Conservation (phyloP, 2,329 filamentous ascomycete species). For the Pyricularia pennisetigena region DNA sequence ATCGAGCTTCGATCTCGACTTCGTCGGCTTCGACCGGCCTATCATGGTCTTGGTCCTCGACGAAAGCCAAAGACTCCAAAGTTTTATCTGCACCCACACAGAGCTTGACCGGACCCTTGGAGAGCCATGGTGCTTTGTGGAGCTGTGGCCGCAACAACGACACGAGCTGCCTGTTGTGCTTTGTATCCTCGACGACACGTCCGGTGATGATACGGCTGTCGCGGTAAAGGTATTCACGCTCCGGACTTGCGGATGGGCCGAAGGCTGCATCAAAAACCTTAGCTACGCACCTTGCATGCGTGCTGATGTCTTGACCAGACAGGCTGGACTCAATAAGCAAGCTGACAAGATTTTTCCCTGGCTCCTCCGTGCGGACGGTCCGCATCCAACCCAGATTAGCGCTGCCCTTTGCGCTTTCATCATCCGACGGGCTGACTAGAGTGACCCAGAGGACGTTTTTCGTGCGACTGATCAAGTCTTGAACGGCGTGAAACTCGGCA, state of each 20-base stretch:
- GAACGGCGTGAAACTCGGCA: not conserved
- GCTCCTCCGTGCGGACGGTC: not conserved
- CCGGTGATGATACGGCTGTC: not conserved
- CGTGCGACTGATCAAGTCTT: not conserved
- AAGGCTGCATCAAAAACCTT: not conserved
- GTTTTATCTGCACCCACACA: not conserved
- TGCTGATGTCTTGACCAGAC: not conserved
- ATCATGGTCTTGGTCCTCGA: not conserved
- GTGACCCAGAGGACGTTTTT: not conserved
- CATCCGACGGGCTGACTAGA: not conserved
- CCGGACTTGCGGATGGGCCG: not conserved
- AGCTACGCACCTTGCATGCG: not conserved
- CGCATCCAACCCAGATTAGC: not conserved
- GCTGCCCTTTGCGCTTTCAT: not conserved
- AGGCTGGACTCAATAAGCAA: not conserved
- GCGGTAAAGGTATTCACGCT: not conserved
- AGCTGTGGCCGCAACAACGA: not conserved
- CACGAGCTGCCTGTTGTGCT: not conserved
- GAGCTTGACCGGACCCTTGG: not conserved
- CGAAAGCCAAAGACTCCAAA: not conserved
- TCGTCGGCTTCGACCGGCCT: constrained; percentile 10
- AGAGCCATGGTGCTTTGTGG: not conserved
- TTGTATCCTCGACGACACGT: not conserved
- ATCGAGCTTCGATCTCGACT: constrained; percentile 24
- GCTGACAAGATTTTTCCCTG: not conserved